Evolutionary conservation across 345 rosid genomes (phyloP), one percentile per base, ranked within the genome.

Genomic region (Pugionium cornutum): DNA sequence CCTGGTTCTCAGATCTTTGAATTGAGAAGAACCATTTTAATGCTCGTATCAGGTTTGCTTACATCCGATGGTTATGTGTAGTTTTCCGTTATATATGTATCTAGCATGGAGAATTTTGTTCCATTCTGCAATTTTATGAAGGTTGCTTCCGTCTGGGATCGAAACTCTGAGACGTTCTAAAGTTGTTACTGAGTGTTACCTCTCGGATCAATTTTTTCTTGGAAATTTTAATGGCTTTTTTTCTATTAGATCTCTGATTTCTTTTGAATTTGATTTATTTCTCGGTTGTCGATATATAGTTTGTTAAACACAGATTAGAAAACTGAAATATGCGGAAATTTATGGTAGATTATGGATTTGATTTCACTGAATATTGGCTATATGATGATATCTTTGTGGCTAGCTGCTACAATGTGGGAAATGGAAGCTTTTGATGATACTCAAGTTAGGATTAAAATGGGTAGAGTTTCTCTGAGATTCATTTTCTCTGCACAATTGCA

Each of bases 1-100:
- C 36, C 53, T 46, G 67, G 26, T 58, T 58, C 76, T 53, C 67
- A 73, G 76, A 73, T 73, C 76, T 53, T 66, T 53, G 49, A 72
- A 66, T 58, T 44, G 30, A 29, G 67, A 58, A 44, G 67, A 66
- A 43, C 27, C 31, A 36, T 51, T 59, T 37, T 11, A 36, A 46
- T 9, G 25, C 76, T 53, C 52, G 27, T 43, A 7, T 59, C 67
- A 73, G 72, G 76, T 73, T 66, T 59, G 44, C 52, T 9, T 25
- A 7, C 26, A 66, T 58, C 67, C 44, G 18, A 44, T 73, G 37
- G 8, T 43, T 7, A 31, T 32, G 9, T 64, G 9, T 50, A 50
- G 11, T 48, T 42, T 27, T 7, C 2, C 35, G 42, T 2, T 33
- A 5, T 26, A 3, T 33, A 33, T 60, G 4, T 31, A 11, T 4